Conservation (phyloP, 192 early-diverging fungal genomes). For the Backusella sp. region DNA sequence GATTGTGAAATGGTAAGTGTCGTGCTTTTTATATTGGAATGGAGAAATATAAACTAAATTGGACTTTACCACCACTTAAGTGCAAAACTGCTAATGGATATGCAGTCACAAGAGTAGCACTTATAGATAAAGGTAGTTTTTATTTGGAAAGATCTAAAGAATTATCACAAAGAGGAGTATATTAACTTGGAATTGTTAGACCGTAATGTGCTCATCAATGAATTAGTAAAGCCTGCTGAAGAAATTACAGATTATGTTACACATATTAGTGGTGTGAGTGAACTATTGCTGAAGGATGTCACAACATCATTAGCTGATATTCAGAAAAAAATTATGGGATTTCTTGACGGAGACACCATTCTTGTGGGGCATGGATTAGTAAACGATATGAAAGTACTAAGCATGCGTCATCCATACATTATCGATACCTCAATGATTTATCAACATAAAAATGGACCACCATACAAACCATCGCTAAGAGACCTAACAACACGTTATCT, state of each 20-base stretch:
- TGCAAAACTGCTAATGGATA: slow-evolving; percentile 24
- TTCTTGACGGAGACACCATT: slow-evolving; percentile 44
- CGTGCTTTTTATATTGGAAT: background rate
- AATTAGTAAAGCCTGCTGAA: slow-evolving; percentile 47
- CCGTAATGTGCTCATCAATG: slow-evolving; percentile 40
- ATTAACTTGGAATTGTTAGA: slow-evolving; percentile 3
- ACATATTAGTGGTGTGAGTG: slow-evolving; percentile 57
- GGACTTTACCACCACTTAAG: background rate
- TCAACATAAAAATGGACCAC: slow-evolving; percentile 51
- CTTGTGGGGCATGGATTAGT: slow-evolving; percentile 58
- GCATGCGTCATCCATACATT: slow-evolving; percentile 54
- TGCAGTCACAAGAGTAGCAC: slow-evolving; percentile 47
- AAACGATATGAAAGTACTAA: slow-evolving; percentile 64
- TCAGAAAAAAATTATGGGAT: slow-evolving; percentile 37
- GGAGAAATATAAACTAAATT: background rate
- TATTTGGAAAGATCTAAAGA: background rate
- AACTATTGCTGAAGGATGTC: slow-evolving; percentile 34
- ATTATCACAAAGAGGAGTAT: background rate
- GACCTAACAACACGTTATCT: slow-evolving; percentile 52
- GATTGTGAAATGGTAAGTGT: slow-evolving; percentile 63
- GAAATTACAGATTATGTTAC: slow-evolving; percentile 57
- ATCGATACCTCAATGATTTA: slow-evolving; percentile 66
- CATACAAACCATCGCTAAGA: slow-evolving; percentile 52
- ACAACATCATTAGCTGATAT: slow-evolving; percentile 48
- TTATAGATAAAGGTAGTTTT: slow-evolving; percentile 37